Percentiles rank a stretch among this genome's conserved stretches.
phyloP scores from a whole-genome alignment of 2,329 filamentous ascomycete species.

The Hawksworthiomyces lignivorus region DNA sequence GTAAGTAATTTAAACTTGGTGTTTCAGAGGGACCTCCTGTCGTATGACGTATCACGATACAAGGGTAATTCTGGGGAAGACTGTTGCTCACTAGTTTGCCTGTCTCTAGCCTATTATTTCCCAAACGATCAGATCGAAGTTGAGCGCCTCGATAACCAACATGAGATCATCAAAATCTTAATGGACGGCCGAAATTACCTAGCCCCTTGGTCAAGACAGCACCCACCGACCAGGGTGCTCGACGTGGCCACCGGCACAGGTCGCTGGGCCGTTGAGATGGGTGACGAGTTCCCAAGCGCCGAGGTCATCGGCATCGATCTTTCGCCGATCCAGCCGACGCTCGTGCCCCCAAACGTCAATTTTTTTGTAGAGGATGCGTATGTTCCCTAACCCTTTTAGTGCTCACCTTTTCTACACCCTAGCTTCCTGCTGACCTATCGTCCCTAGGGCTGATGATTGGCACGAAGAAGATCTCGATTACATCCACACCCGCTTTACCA shows the following conservation, averaged over 20 bases:
- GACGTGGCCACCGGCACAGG: conserved; percentile 44
- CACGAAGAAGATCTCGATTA: conserved; percentile 47
- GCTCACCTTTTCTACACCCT: not conserved
- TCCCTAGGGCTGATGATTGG: conserved; percentile 37
- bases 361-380: conserved; percentile 64
- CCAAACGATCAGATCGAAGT: conserved; percentile 26
- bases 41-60: not conserved
- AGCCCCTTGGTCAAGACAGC: conserved; percentile 20
- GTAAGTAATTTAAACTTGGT: conserved; percentile 16
- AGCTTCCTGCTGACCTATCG: too few species aligned
- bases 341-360: conserved; percentile 64
- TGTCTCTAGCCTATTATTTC: conserved; percentile 26
- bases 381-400: conserved; percentile 10
- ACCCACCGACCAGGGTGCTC: conserved; percentile 24
- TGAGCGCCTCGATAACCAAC: conserved; percentile 24
- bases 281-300: conserved; percentile 51
- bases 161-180: conserved; percentile 22
- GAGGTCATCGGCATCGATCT: conserved; percentile 57
- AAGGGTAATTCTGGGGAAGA: too few species aligned
- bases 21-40: not conserved
- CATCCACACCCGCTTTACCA: conserved; percentile 43
- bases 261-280: conserved; percentile 63
- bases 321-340: conserved; percentile 57
- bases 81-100: not conserved
- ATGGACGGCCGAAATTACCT: conserved; percentile 25